Evolutionary conservation across 352 stramenopile species (phyloP).

Genomic region (Pythium brachiatum): DNA sequence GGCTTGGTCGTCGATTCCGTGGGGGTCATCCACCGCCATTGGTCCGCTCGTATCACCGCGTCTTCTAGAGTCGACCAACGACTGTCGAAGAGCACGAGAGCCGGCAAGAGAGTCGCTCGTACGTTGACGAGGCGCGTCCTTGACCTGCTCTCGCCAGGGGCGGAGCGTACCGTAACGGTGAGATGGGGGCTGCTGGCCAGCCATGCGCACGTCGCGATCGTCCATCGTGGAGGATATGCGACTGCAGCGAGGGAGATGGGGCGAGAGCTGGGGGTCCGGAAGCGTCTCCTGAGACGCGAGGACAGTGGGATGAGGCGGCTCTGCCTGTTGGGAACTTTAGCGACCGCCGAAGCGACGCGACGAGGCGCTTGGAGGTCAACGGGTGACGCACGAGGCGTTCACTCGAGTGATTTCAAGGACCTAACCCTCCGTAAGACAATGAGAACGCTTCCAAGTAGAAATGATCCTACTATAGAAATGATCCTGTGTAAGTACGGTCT

Average conservation of each 20-base stretch:
- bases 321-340: neutral
- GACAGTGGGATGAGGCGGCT: neutral
- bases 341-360: neutral
- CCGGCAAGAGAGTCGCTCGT: neutral
- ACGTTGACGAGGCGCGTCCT: neutral
- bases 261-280: neutral
- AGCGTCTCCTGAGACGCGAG: neutral
- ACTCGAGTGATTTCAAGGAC: neutral
- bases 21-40: neutral
- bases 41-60: neutral
- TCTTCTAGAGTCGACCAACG: neutral
- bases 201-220: neutral
- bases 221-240: neutral
- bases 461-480: neutral
- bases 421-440: neutral
- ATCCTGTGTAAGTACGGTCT: slow-evolving; percentile 1
- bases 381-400: neutral
- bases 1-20: neutral
- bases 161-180: neutral
- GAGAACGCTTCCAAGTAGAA: neutral
- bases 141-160: neutral
- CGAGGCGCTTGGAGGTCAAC: neutral
- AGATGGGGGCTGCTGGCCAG: neutral
- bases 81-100: neutral
- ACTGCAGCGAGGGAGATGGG: neutral